These are phyloP conservation scores for Calonectria hongkongensis DNA, from an alignment of 2,329 filamentous ascomycete species.

Conservation along the genomic window DNA sequence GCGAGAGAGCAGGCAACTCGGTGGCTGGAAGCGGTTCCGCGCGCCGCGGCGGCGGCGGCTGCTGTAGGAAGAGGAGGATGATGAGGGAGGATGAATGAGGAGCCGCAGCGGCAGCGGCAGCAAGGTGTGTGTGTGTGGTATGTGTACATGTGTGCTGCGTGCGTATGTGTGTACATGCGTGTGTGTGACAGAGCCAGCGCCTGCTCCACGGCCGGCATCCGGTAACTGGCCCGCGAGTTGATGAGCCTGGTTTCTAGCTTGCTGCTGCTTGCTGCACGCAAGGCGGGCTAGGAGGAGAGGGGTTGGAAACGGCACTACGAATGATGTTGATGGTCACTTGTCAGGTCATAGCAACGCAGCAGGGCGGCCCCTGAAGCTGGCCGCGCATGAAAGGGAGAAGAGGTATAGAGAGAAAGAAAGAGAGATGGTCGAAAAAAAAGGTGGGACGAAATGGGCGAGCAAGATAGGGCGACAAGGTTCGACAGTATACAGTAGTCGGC, in stretches of 20 bases:
- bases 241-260: slow-evolving; percentile 11
- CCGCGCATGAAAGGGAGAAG: not conserved
- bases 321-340: slow-evolving; percentile 24
- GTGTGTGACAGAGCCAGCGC: not conserved
- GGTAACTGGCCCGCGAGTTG: not conserved
- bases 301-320: slow-evolving; percentile 21
- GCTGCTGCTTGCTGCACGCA: not conserved
- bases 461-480: slow-evolving; percentile 10
- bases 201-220: not conserved
- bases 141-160: not conserved
- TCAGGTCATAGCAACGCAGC: slow-evolving; percentile 14
- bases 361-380: not conserved
- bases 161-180: not conserved
- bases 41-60: not conserved
- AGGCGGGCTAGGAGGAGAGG: not conserved
- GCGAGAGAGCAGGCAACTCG: not conserved
- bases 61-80: not conserved
- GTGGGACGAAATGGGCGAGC: not conserved
- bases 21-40: slow-evolving; percentile 18
- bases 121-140: not conserved
- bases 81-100: not conserved
- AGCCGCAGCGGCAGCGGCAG: not conserved
- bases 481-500: not conserved
- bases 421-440: not conserved
- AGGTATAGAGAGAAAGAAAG: not conserved